These are phyloP conservation scores for Thalassiosira hispida DNA, from an alignment of 352 stramenopile genomes.

Conservation along the genomic window DNA sequence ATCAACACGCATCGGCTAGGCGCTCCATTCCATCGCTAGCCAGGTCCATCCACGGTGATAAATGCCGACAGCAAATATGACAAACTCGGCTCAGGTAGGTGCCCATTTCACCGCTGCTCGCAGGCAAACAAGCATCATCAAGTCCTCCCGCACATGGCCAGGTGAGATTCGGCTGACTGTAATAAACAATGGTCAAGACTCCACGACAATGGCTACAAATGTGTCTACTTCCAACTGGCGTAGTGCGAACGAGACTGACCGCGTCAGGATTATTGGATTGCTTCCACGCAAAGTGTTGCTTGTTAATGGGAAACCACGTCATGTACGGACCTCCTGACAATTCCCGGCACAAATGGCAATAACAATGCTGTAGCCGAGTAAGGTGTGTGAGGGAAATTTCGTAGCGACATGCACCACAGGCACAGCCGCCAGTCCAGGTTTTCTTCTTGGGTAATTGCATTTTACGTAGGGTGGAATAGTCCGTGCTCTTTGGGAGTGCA, in stretches of 20 bases:
- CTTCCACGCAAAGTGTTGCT: constrained; percentile 37
- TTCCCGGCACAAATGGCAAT: constrained; percentile 47
- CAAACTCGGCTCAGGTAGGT: constrained; percentile 29
- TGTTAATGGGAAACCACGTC: constrained; percentile 48
- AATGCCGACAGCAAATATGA: constrained; percentile 52
- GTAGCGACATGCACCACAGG: constrained; percentile 38
- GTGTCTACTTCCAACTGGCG: constrained; percentile 39
- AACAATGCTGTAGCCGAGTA: constrained; percentile 51
- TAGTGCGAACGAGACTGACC: constrained; percentile 34
- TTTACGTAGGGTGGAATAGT: constrained; percentile 3
- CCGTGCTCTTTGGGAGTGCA: not conserved
- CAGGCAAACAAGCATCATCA: constrained; percentile 42
- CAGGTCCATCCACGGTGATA: constrained; percentile 37
- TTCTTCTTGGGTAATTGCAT: not conserved
- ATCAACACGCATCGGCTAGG: constrained; percentile 37
- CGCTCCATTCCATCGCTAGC: constrained; percentile 38
- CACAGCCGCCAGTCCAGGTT: constrained; percentile 30
- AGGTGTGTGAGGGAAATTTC: constrained; percentile 19
- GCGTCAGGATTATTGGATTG: not conserved
- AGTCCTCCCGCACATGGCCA: constrained; percentile 48
- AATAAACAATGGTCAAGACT: constrained; percentile 57
- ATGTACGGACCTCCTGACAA: constrained; percentile 40
- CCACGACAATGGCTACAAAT: constrained; percentile 43
- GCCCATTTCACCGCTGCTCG: constrained; percentile 19
- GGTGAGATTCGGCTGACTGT: constrained; percentile 40